Evolutionary conservation across 2,329 filamentous ascomycete genomes (phyloP), one percentile per base, ranked within the genome.

Genomic region (Shiraia sp.): DNA sequence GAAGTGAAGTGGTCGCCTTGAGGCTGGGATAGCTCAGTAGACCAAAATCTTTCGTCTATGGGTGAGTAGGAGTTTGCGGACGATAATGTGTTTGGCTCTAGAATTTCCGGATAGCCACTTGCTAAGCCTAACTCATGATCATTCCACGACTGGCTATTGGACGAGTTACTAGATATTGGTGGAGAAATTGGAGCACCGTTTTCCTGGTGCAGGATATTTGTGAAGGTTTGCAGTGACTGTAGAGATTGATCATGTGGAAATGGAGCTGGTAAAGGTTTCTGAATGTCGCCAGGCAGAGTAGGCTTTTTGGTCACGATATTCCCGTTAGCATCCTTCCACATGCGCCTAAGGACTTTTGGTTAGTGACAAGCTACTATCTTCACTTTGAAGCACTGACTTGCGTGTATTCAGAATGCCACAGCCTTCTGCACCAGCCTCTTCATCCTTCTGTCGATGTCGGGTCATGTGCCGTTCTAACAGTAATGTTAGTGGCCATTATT

Each of bases 401-500:
- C 79, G 69, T 5, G 79, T 82, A 44, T 80, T 77, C 10, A 82
- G 60, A 22, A 74, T 61, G 22, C 77, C 77, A 30, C 64, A 68
- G 10, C 78, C 77, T 49, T 75, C 72, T 12, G 76, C 77, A 28
- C 78, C 77, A 47, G 78, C 78, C 68, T 80, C 78, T 24, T 75
- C 69, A 56, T 82, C 79, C 46, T 77, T 80, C 43, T 80, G 75
- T 8, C 71, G 72, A 56, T 79, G 76, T 6, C 76, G 72, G 35
- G 63, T 59, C 70, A 83, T 77, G 60, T 86, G 82, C 51, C 82
- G 73, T 28, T 78, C 81, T 83, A 42, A 19, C 30, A 41, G 48
- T 45, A 10, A 9, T 37, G 54, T 68, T 38, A 68, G 57, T 40
- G 16, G 29, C 22, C n/a, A 31, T 31, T 22, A 22, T 35, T 37